Evolutionary conservation across 306 rosid genomes (phyloP).

Genomic region (Delonix regia): DNA sequence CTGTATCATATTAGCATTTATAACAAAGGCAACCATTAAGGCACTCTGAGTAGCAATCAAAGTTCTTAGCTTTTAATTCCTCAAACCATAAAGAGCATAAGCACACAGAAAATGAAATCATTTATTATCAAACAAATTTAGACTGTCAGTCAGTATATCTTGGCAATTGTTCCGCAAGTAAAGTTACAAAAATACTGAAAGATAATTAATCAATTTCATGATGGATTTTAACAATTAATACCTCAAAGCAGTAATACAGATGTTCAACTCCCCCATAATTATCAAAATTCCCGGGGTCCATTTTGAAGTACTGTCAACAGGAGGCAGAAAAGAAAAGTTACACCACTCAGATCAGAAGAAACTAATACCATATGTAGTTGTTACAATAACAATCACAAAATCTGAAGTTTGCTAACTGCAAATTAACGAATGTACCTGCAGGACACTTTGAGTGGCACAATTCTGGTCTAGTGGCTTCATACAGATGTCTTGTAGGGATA

Average conservation of each 20-base stretch:
- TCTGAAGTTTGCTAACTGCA: conserved; percentile 12
- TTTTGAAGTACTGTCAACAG: conserved; percentile 85
- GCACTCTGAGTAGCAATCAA: conserved; percentile 8
- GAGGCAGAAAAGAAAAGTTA: neutral
- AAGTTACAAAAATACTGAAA: conserved; percentile 17
- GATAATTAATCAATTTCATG: conserved; percentile 35
- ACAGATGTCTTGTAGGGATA: conserved; percentile 89
- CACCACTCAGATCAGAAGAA: conserved; percentile 22
- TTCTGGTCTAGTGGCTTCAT: conserved; percentile 93
- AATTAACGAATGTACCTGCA: conserved; percentile 68
- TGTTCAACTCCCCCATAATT: conserved; percentile 89
- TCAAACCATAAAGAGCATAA: conserved; percentile 25
- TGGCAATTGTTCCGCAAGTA: conserved; percentile 13
- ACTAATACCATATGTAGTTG: conserved; percentile 30
- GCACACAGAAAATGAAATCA: conserved; percentile 11
- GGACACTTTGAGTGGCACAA: conserved; percentile 92
- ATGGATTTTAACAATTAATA: conserved; percentile 44
- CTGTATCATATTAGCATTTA: conserved; percentile 15
- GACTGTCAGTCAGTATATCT: conserved; percentile 29
- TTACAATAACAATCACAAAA: conserved; percentile 20
- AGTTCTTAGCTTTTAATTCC: neutral
- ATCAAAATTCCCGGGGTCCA: conserved; percentile 79
- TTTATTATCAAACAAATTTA: conserved; percentile 6
- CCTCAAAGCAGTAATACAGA: conserved; percentile 92
- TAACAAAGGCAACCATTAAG: conserved; percentile 9